Base-by-base conservation (phyloP, 73 alveolate species). In the Paramecium primaurelia region DNA sequence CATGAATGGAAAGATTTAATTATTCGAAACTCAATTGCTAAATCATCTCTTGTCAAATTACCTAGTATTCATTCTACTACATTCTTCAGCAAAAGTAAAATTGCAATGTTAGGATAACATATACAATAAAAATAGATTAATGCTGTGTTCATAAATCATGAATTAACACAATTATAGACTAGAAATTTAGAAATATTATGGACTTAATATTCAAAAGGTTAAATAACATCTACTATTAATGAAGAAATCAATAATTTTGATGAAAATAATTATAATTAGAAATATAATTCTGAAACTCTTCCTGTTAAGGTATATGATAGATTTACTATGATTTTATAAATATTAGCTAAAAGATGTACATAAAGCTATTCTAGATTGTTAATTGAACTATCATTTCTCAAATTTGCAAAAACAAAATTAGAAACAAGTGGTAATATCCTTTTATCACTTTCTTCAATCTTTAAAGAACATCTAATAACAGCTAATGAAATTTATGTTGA, bases 281-380 rank as follows among this genome's bases (percentile, higher is more conserved):
- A 92, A 22, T 49, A 59, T 42, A 94, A 92, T 71, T 86, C 38
- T 37, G 69, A 71, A 37, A 59, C 20, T 36, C 34, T 26, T 38
- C n/a, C 59, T 9, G 88, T 59, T 22, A 94, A 95, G 69, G 97
- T 96, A 4, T 88, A 92, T 36, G 99, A 97, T 77, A 91, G 99
- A 71, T 94, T 94, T 38, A 96, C 97, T 8, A 97, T 96, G 59
- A 96, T 97, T 92, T 92, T 97, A 47, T 75, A 93, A 87, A 96
- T 97, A 25, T 97, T 97, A 92, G 98, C 99, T 5, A 85, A 88
- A 60, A 69, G 99, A 87, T 98, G 98, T 0, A 86, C 92, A 49
- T 32, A 96, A 22, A 73, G 93, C 58, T 51, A 73, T 34, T 94
- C 98, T 20, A 68, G 89, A 77, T 91, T 95, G 1, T 86, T 96